These are phyloP conservation scores for Magnusiomyces paraingens DNA, from an alignment of 1,139 yeast species.

Conservation along the genomic window DNA sequence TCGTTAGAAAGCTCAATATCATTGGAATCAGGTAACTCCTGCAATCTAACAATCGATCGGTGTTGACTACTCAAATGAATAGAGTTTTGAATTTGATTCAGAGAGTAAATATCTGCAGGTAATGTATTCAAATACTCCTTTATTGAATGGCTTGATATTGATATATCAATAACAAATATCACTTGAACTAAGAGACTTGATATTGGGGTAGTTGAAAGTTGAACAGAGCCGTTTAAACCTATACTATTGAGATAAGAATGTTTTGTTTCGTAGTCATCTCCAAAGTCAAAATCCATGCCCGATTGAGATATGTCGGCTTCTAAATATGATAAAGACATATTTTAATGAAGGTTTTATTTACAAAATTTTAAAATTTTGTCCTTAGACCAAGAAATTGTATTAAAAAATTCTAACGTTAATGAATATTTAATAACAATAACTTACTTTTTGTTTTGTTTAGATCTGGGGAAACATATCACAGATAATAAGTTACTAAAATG, in stretches of 20 bases:
- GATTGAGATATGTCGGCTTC: neutral
- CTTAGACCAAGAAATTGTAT: no score
- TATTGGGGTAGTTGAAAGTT: no score
- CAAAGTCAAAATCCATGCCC: neutral
- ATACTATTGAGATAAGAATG: no score
- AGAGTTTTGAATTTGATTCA: neutral
- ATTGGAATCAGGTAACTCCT: neutral
- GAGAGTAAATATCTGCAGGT: constrained; percentile 10
- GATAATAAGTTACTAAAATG: no score
- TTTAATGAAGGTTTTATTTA: no score
- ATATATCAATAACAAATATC: constrained; percentile 21
- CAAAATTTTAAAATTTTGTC: no score
- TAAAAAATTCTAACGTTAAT: no score
- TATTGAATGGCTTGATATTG: constrained; percentile 21
- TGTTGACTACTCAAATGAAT: constrained; percentile 1
- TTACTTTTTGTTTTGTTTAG: no score
- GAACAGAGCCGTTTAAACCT: no score
- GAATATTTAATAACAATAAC: no score
- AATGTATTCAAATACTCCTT: constrained; percentile 15
- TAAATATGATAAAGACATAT: neutral
- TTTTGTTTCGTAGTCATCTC: no score
- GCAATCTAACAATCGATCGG: constrained; percentile 8
- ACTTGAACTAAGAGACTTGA: constrained; percentile 21
- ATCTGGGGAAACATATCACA: no score
- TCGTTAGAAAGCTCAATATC: constrained; percentile 1